Conservation (phyloP, 345 rosid species). For the Euphorbia peplus region DNA sequence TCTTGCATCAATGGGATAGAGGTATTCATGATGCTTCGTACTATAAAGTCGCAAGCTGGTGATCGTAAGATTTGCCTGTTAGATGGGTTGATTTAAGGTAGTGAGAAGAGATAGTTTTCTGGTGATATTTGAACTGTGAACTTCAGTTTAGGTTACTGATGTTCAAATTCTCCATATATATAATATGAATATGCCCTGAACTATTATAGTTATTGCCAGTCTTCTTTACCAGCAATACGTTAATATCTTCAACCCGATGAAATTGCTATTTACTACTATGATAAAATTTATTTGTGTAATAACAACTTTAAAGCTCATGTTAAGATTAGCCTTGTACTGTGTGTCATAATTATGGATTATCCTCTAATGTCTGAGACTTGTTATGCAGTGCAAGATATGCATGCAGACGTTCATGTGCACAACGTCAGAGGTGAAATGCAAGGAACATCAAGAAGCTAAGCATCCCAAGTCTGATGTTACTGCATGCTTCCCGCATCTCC, state of each 20-base stretch:
- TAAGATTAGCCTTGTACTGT: not conserved
- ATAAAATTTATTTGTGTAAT: not conserved
- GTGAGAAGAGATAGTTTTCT: not conserved
- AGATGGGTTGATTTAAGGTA: not conserved
- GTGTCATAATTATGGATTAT: not conserved
- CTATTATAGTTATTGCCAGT: not conserved
- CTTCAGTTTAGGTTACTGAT: not conserved
- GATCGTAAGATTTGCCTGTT: not conserved
- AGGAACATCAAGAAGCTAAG: slow-evolving; percentile 25
- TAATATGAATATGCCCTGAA: not conserved
- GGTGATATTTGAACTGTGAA: slow-evolving; percentile 1
- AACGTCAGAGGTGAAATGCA: slow-evolving; percentile 29
- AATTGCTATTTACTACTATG: not conserved
- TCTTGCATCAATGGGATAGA: not conserved
- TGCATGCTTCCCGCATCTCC: slow-evolving; percentile 25
- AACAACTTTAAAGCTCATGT: not conserved
- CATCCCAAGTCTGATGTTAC: slow-evolving; percentile 24
- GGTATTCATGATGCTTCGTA: not conserved
- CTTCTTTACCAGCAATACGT: not conserved
- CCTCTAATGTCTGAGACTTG: slow-evolving; percentile 2
- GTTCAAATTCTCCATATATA: not conserved
- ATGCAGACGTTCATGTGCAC: slow-evolving; percentile 32
- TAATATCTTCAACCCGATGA: not conserved
- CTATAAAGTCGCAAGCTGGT: not conserved
- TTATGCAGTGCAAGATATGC: slow-evolving; percentile 28